Base-by-base conservation (phyloP, 2,329 filamentous ascomycete species). In the Lasiodiplodia hormozganensis region DNA sequence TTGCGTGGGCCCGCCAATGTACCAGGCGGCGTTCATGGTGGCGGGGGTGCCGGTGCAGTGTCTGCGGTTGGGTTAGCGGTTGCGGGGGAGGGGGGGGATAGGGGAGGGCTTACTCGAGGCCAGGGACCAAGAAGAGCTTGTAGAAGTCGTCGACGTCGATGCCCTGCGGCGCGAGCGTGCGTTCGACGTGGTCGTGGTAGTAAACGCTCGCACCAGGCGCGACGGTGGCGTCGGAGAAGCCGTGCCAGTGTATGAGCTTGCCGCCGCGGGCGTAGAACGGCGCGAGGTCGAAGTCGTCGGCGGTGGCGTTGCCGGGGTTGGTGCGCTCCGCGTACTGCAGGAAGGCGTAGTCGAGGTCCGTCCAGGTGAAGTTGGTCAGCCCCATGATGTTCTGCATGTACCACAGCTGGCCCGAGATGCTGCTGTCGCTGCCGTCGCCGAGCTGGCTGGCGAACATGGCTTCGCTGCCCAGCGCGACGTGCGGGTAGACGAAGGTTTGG, bases 121-220 rank as follows among this genome's bases (percentile, higher is more conserved):
- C 82, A 1, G 81, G 81, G 7, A 83, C 78, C n/a, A 80, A 70
- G 74, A 83, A 83, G 71, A 80, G 78, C 49, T 79, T 77, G 73
- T 78, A 83, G 72, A 80, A 84, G 10, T 74, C 73, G 52, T 81
- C 76, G 4, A 82, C 68, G 2, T 79, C 71, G 38, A 80, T 72
- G 23, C 77, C 79, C 16, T 73, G 70, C 0, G 78, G 76, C 14
- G 74, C 69, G n/a, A 83, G 68, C 0, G 75, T 76, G 4, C 74
- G 74, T 16, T 74, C 58, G 0, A 86, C 81, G 18, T 82, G 79
- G 18, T 82, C 78, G 75, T 86, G 85, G 72, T 81, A 89, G 73
- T 85, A 85, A 10, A 84, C 81, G 2, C 83, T 84, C n/a, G 84
- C 81, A 0, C 82, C 82, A 0, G 83, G 83, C 12, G 85, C 82